Evolutionary conservation across 2,329 filamentous ascomycete species (phyloP).

Genomic region (Fusarium sp.): DNA sequence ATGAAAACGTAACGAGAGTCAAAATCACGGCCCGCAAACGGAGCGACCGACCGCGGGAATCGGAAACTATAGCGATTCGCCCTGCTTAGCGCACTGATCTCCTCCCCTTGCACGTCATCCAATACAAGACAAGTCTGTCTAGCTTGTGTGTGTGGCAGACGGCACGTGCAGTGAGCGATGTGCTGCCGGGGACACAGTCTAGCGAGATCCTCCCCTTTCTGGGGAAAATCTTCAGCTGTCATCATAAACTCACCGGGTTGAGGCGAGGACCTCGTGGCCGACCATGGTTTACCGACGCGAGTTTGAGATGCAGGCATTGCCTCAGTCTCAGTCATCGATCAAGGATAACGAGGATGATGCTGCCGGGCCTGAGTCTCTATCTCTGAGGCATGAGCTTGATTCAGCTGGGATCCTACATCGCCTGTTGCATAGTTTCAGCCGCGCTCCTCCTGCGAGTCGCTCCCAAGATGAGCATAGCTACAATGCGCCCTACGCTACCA

Average conservation of each 20-base stretch:
- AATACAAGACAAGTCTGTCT: constrained; percentile 6
- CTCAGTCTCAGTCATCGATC: constrained; percentile 1
- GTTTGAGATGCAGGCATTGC: constrained; percentile 29
- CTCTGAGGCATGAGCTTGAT: not conserved
- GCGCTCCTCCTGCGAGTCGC: constrained; percentile 22
- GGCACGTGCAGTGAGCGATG: constrained; percentile 14
- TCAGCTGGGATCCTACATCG: constrained; percentile 2
- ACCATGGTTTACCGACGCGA: constrained; percentile 41
- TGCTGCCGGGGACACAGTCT: not conserved
- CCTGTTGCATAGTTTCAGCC: constrained; percentile 28
- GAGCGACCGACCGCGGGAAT: constrained; percentile 2
- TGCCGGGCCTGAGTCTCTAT: not conserved
- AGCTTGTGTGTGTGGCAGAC: constrained; percentile 11
- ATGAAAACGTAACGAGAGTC: not conserved
- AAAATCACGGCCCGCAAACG: constrained; percentile 1
- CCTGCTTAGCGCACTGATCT: not conserved
- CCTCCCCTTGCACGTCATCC: not conserved
- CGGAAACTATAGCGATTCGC: constrained; percentile 14
- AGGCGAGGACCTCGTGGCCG: not conserved
- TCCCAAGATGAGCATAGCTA: constrained; percentile 21
- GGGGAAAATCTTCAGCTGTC: constrained; percentile 12
- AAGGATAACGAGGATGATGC: constrained; percentile 10
- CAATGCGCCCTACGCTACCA: constrained; percentile 12
- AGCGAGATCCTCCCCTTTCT: not conserved
- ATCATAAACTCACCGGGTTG: not conserved